Percentiles rank a stretch among this genome's conserved stretches.
Conservation (phyloP, 1,284 basidiomycete species). For the Peniophora sp. region DNA sequence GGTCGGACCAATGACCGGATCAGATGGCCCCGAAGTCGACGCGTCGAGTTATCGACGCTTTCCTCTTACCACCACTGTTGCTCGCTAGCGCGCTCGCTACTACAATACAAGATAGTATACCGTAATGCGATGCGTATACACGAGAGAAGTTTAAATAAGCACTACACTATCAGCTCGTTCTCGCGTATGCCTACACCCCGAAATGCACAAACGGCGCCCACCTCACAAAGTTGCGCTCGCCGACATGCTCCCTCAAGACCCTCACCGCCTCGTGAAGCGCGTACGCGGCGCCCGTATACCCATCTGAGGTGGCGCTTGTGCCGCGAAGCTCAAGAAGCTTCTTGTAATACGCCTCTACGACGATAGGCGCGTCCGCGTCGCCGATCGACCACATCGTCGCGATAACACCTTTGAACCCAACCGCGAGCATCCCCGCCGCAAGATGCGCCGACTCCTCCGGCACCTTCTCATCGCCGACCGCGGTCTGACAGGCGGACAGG, state of each 20-base stretch:
- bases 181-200: too few relatives aligned
- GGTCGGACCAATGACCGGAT: too few relatives aligned
- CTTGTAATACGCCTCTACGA: constrained; percentile 9
- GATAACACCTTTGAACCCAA: constrained; percentile 14
- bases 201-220: not conserved
- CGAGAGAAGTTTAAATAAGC: too few relatives aligned
- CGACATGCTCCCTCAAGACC: not conserved
- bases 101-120: too few relatives aligned
- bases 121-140: too few relatives aligned
- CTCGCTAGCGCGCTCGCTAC: too few relatives aligned
- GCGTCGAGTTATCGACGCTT: too few relatives aligned
- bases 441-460: constrained; percentile 18
- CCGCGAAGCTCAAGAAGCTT: too few relatives aligned
- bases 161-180: too few relatives aligned
- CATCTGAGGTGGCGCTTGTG: not conserved
- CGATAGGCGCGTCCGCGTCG: constrained; percentile 8
- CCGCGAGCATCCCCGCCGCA: constrained; percentile 16
- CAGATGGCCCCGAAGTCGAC: too few relatives aligned
- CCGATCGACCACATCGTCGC: constrained; percentile 19
- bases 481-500: constrained; percentile 19
- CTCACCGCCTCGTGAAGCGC: constrained; percentile 1
- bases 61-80: too few relatives aligned
- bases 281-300: not conserved
- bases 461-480: constrained; percentile 12
- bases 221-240: not conserved